Conservation (phyloP, 352 stramenopile genomes). For the Globisporangium sylvaticum region DNA sequence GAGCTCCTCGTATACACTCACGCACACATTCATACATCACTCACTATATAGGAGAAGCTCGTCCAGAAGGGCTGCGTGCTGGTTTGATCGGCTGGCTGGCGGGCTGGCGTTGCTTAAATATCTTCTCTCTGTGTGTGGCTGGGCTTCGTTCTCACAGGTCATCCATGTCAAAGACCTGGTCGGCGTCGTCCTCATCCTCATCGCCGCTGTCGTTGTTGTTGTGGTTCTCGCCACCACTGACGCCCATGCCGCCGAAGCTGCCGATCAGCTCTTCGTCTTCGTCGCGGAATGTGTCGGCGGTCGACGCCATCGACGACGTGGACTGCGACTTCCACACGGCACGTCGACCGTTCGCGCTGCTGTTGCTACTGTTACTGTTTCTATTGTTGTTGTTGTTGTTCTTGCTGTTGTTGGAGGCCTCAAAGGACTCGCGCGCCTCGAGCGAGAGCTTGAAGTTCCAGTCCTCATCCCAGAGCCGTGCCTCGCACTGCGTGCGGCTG, state of each 20-base stretch:
- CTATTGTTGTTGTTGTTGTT: conserved; percentile 7
- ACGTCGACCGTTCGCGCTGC: conserved; percentile 9
- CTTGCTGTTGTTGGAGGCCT: conserved; percentile 21
- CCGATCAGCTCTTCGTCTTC: conserved; percentile 21
- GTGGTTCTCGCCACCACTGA: conserved; percentile 8
- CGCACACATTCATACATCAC: neutral
- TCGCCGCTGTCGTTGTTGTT: conserved; percentile 20
- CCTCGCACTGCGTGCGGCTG: conserved; percentile 45
- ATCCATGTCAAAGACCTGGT: conserved; percentile 64
- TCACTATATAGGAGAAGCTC: neutral
- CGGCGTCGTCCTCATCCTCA: conserved; percentile 11
- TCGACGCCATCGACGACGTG: conserved; percentile 30
- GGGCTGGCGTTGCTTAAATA: neutral
- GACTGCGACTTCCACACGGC: conserved; percentile 20
- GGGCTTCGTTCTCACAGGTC: conserved; percentile 33
- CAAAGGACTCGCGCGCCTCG: conserved; percentile 59
- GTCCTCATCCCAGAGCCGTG: conserved; percentile 53
- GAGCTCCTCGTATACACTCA: neutral
- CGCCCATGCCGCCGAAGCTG: neutral
- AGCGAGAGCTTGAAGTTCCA: conserved; percentile 77
- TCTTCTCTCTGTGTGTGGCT: neutral
- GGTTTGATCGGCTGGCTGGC: neutral
- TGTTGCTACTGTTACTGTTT: conserved; percentile 10
- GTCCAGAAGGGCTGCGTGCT: neutral
- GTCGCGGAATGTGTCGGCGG: conserved; percentile 29